Evolutionary conservation across 2,329 filamentous ascomycete species (phyloP).

Genomic region (Chaetomium strumarium): DNA sequence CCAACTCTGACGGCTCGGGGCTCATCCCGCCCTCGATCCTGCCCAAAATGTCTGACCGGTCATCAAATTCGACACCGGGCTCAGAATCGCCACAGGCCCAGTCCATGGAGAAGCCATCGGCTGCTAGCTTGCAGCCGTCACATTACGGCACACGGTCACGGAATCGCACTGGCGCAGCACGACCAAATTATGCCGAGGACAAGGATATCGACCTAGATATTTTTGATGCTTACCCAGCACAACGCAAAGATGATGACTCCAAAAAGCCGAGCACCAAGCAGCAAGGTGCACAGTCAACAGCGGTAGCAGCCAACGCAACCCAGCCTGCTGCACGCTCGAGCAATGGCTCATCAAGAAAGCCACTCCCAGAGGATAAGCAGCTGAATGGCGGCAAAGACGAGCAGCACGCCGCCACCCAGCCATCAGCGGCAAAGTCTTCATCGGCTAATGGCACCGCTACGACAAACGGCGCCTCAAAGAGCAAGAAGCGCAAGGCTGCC

Average conservation of each 20-base stretch:
- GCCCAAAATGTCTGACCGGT: conserved; percentile 30
- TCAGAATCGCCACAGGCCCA: conserved; percentile 15
- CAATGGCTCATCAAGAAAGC: conserved; percentile 28
- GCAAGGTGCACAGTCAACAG: conserved; percentile 17
- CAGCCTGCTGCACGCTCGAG: conserved; percentile 22
- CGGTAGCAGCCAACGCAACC: conserved; percentile 17
- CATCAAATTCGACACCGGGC: conserved; percentile 17
- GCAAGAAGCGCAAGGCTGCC: conserved; percentile 79
- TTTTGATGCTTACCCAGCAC: conserved; percentile 58
- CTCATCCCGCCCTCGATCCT: conserved; percentile 25
- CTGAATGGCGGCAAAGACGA: conserved; percentile 36
- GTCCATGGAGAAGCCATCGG: conserved; percentile 43
- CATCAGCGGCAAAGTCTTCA: conserved; percentile 21
- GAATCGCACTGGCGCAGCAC: conserved; percentile 72
- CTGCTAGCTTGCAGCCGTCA: conserved; percentile 47
- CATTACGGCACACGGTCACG: conserved; percentile 91
- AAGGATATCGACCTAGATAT: conserved; percentile 81
- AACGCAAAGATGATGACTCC: conserved; percentile 50
- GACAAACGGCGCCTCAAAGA: conserved; percentile 40
- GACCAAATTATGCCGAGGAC: conserved; percentile 93
- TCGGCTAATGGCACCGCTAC: conserved; percentile 35
- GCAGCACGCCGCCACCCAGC: conserved; percentile 3
- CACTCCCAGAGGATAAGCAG: conserved; percentile 33
- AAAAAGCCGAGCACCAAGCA: conserved; percentile 48
- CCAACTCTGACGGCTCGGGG: conserved; percentile 20